Evolutionary conservation across 202 grass and related monocot genomes (phyloP), one percentile per base, ranked within the genome.

Genomic region (Setaria italica): DNA sequence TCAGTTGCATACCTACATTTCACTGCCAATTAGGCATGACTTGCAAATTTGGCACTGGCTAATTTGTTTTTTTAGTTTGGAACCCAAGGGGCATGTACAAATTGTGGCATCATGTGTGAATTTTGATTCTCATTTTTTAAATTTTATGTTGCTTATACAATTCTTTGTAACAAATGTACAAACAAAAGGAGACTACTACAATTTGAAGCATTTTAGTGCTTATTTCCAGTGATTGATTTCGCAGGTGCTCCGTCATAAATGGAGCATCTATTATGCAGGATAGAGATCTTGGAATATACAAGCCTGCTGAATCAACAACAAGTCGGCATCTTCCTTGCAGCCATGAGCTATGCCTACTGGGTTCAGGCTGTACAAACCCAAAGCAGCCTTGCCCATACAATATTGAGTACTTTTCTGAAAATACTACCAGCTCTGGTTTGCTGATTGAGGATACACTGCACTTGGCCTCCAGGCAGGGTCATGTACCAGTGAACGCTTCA

Each of bases 231-330:
- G 89, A 99, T 99, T 96, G 97, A 99, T 99, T 99, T 94, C 82
- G 86, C 97, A 96, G 97, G 94, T 94, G 97, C 91, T 96, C 91
- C 89, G 80, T 90, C 67, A 65, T 93, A 87, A 87, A 92, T 91
- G 96, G 93, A 92, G 90, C 90, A 99, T 96, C 90, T 90, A 99
- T 99, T 96, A 84, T 99, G 97, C 94, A 99, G 94, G 97, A 99
- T 92, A 94, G 90, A 92, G 92, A 99, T 87, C 90, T 99, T 5
- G 87, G 88, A 39, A 93, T 96, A 88, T 99, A 99, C 83, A 99
- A 89, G 64, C 97, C 94, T 41, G 73, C 90, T 65, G 87, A 97
- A 83, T 99, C 97, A 41, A 97, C 50, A 59, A 99, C 97, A 25
- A 99, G 94, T 80, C 86, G 89, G 16, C 94, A 99, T 86, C 82